phyloP scores from a whole-genome alignment of 495 filamentous ascomycete genomes.

The Penicillium goetzii region DNA sequence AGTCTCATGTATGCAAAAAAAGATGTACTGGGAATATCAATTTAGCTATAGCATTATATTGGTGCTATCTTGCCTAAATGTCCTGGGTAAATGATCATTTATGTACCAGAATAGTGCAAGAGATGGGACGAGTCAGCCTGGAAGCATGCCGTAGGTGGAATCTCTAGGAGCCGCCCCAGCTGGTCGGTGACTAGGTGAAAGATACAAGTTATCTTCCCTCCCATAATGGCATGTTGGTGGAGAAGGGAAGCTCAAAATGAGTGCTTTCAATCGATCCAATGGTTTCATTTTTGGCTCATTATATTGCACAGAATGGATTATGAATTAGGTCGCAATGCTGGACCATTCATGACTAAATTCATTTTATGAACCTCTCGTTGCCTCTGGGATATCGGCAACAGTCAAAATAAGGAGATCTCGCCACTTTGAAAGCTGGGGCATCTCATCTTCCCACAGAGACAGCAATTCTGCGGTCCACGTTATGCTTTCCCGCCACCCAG shows the following conservation, averaged over 20 bases:
- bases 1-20: not conserved
- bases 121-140: too few relatives aligned
- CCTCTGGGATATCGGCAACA: not conserved
- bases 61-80: not conserved
- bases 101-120: too few relatives aligned
- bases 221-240: too few relatives aligned
- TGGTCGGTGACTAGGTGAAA: too few relatives aligned
- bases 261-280: not conserved
- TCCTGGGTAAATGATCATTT: not conserved
- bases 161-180: too few relatives aligned
- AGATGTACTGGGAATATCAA: not conserved
- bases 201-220: too few relatives aligned
- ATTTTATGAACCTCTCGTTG: not conserved
- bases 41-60: not conserved
- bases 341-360: not conserved
- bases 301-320: not conserved
- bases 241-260: too few relatives aligned
- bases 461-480: not conserved
- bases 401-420: not conserved
- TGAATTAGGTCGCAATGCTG: not conserved
- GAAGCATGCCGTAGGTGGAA: too few relatives aligned
- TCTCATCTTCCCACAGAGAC: not conserved
- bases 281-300: not conserved
- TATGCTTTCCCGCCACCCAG: not conserved
- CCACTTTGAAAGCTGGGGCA: not conserved